A percentile compares a stretch with the other conserved stretches of the same genome.
These are phyloP conservation scores for Botrytis cinerea DNA, from an alignment of 2,329 filamentous ascomycete species.

Conservation along the genomic window DNA sequence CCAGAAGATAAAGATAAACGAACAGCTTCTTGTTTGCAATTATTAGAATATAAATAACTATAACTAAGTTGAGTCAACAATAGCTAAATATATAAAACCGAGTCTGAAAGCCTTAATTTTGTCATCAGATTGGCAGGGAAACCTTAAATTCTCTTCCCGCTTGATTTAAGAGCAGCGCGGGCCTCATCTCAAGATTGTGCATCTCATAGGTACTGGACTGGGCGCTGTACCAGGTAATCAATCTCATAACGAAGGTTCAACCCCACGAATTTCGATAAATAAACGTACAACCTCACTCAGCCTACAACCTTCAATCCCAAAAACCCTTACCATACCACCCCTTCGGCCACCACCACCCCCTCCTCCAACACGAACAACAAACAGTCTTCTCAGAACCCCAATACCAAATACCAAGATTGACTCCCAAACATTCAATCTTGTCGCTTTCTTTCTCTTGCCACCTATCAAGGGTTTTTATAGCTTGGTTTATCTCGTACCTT, in stretches of 20 bases:
- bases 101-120: conserved; percentile 7
- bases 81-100: not conserved
- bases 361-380: not conserved
- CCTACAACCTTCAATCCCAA: conserved; percentile 7
- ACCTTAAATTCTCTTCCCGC: not conserved
- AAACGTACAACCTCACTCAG: conserved; percentile 20
- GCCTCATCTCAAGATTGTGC: conserved; percentile 11
- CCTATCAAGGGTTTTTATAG: not conserved
- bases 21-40: not conserved
- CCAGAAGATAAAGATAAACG: not conserved
- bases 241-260: conserved; percentile 15
- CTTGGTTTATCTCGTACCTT: not conserved
- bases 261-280: conserved; percentile 20
- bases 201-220: not conserved
- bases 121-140: conserved; percentile 6
- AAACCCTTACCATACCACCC: not conserved
- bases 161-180: not conserved
- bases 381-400: not conserved
- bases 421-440: conserved; percentile 3
- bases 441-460: conserved; percentile 13
- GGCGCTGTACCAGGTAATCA: not conserved
- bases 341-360: not conserved
- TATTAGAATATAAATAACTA: not conserved
- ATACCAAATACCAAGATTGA: conserved; percentile 11
- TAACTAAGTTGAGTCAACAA: no score